A percentile compares a stretch with the other conserved stretches of the same genome.
Conservation (phyloP, 768 basidiomycete genomes). For the Gautieria morchelliformis region DNA sequence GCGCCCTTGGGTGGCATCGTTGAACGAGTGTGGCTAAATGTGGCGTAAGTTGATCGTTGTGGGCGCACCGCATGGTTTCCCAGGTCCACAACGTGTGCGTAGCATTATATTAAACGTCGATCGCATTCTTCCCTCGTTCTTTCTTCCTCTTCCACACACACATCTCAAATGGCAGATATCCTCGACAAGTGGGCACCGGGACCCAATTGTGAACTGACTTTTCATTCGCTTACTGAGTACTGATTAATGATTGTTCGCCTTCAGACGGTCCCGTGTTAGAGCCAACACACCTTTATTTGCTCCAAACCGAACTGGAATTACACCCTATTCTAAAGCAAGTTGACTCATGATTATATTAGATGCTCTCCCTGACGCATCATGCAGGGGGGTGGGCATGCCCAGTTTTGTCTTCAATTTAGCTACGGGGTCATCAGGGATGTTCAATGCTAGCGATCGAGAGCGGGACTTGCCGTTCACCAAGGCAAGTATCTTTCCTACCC, state of each 20-base stretch:
- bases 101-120: background rate
- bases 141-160: background rate
- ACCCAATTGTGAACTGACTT: background rate
- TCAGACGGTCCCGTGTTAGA: conserved; percentile 71
- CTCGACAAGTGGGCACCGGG: conserved; percentile 4
- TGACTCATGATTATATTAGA: conserved; percentile 10
- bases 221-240: background rate
- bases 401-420: conserved; percentile 59
- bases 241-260: background rate
- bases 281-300: conserved; percentile 74
- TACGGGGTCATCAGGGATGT: conserved; percentile 54
- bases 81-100: too few relatives aligned
- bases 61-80: background rate
- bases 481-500: background rate
- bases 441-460: conserved; percentile 49
- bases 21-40: background rate
- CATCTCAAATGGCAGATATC: background rate
- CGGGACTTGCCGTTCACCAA: conserved; percentile 28
- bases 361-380: background rate
- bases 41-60: background rate
- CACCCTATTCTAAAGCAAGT: conserved; percentile 61
- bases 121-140: background rate
- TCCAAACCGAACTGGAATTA: conserved; percentile 57
- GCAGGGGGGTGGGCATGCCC: conserved; percentile 31
- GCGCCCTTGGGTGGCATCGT: conserved; percentile 79